These are phyloP conservation scores for Yueomyces sp. DNA, from an alignment of 1,139 yeast genomes.

Conservation along the genomic window DNA sequence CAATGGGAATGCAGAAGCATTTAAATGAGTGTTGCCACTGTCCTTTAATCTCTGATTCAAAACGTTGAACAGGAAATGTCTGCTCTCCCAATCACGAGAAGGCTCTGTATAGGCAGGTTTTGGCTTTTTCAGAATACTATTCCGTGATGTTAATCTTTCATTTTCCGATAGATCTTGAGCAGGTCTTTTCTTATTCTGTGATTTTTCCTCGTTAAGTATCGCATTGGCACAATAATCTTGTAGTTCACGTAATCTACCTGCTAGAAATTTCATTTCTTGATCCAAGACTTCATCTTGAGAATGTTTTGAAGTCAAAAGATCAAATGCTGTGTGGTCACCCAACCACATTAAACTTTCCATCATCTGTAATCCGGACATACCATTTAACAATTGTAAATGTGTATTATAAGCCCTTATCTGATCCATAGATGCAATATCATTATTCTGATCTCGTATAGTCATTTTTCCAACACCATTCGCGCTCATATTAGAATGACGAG, in stretches of 20 bases:
- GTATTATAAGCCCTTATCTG: constrained; percentile 21
- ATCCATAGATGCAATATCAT: constrained; percentile 18
- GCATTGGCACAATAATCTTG: constrained; percentile 3
- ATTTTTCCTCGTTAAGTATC: not conserved
- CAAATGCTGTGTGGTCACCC: constrained; percentile 7
- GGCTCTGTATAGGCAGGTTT: not conserved
- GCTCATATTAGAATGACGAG: constrained; percentile 1
- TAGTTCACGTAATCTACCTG: constrained; percentile 13
- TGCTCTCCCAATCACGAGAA: not conserved
- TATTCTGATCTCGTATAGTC: constrained; percentile 4
- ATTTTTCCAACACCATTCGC: constrained; percentile 5
- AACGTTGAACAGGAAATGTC: not conserved
- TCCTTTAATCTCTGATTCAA: not conserved
- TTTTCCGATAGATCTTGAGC: not conserved
- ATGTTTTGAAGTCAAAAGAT: constrained; percentile 15
- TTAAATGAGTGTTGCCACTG: not conserved
- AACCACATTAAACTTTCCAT: not conserved
- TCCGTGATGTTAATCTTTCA: not conserved
- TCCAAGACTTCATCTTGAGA: constrained; percentile 19
- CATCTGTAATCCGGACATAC: constrained; percentile 5
- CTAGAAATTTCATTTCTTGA: constrained; percentile 19
- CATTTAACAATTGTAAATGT: constrained; percentile 13
- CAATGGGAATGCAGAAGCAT: not conserved
- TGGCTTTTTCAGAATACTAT: not conserved
- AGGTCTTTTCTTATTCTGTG: not conserved